Conservation (phyloP, 306 rosid genomes). For the Glycine soja region DNA sequence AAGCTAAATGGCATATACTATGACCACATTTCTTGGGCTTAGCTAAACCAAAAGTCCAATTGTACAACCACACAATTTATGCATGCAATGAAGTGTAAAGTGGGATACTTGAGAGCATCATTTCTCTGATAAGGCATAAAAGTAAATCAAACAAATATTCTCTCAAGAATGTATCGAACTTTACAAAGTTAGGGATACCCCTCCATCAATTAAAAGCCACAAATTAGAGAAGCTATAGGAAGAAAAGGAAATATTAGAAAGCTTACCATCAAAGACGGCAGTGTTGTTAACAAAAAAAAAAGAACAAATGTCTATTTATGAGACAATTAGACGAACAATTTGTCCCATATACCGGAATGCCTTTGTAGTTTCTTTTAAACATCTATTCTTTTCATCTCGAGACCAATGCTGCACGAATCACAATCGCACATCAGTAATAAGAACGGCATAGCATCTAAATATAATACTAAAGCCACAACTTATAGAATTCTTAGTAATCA, state of each 20-base stretch:
- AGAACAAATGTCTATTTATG: conserved; percentile 45
- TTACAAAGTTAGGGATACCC: neutral
- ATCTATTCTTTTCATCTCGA: conserved; percentile 80
- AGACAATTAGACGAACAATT: conserved; percentile 80
- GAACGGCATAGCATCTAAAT: conserved; percentile 24
- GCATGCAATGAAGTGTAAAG: conserved; percentile 28
- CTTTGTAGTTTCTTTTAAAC: conserved; percentile 83
- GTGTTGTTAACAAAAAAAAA: conserved; percentile 18
- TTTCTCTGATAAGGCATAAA: neutral
- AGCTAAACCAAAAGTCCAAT: neutral
- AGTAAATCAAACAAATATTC: neutral
- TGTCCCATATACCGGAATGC: conserved; percentile 76
- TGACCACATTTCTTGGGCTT: conserved; percentile 9
- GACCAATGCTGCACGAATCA: conserved; percentile 75
- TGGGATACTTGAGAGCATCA: neutral
- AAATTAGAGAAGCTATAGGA: neutral
- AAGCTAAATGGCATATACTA: neutral
- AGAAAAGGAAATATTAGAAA: conserved; percentile 25
- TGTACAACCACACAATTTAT: conserved; percentile 26
- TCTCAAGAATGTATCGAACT: neutral
- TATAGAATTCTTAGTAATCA: conserved; percentile 27
- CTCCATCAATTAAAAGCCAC: conserved; percentile 20
- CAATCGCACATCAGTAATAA: conserved; percentile 25
- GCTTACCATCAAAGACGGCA: conserved; percentile 43
- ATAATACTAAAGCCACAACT: conserved; percentile 33